These are phyloP conservation scores for Coelastrella sp. DNA, from an alignment of 139 green algal genomes.

Conservation along the genomic window DNA sequence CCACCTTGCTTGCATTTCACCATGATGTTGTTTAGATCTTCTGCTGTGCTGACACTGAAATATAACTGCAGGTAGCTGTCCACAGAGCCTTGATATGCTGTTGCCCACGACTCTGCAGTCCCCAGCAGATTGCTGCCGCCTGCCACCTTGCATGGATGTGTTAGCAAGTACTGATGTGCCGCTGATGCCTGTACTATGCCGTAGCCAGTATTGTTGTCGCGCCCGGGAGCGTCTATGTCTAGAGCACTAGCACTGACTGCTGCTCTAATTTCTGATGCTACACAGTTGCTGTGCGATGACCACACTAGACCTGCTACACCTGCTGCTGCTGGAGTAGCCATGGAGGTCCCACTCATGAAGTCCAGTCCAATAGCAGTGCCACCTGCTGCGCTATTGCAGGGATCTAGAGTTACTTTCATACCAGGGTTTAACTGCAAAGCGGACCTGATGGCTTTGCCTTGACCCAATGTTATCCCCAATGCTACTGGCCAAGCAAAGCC, in stretches of 20 bases:
- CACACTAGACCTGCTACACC: neutral
- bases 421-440: neutral
- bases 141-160: neutral
- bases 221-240: neutral
- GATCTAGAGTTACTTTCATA: neutral
- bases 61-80: neutral
- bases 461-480: neutral
- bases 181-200: constrained; percentile 6
- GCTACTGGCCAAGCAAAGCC: neutral
- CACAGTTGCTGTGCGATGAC: neutral
- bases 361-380: neutral
- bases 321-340: constrained; percentile 19
- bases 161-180: neutral
- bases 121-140: neutral
- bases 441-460: neutral
- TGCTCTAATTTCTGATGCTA: neutral
- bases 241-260: neutral
- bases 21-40: neutral
- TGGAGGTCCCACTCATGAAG: neutral
- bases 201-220: neutral
- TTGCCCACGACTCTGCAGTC: neutral
- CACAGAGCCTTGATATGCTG: neutral
- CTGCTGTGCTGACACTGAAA: neutral
- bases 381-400: neutral
- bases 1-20: neutral